phyloP scores from a whole-genome alignment of 495 filamentous ascomycete species.

The Penicillium subrubescens region DNA sequence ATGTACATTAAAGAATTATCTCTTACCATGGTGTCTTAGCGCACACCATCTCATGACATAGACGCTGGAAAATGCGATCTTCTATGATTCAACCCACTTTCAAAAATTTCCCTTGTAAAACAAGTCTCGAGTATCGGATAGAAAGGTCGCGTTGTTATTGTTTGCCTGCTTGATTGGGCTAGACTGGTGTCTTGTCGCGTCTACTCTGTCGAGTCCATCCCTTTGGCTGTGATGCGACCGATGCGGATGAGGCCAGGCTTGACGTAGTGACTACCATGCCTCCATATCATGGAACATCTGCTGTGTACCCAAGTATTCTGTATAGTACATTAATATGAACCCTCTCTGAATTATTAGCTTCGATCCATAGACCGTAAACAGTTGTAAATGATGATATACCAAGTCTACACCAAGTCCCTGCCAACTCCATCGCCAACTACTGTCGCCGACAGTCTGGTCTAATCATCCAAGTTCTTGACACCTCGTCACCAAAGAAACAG shows the following conservation, averaged over 20 bases:
- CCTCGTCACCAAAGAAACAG: neutral
- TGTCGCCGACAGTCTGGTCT: neutral
- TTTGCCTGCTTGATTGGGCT: neutral
- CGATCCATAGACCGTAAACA: neutral
- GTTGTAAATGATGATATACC: neutral
- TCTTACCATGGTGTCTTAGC: conserved; percentile 36
- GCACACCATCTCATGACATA: conserved; percentile 45
- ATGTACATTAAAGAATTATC: conserved; percentile 47
- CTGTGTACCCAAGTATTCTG: neutral
- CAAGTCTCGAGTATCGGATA: too few relatives aligned
- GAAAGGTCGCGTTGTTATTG: neutral
- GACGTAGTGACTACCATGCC: neutral
- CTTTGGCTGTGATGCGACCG: neutral
- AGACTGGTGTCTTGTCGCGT: neutral
- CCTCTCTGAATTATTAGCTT: neutral
- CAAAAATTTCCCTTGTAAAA: neutral
- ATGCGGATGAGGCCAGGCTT: neutral
- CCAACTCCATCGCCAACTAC: neutral
- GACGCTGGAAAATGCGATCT: conserved; percentile 41
- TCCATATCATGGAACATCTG: neutral
- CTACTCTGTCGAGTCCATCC: neutral
- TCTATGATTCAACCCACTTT: conserved; percentile 27
- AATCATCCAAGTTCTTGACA: neutral
- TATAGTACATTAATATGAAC: neutral
- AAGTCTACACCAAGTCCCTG: neutral